phyloP scores from a whole-genome alignment of 2,329 filamentous ascomycete species.

The Microsporum canis region DNA sequence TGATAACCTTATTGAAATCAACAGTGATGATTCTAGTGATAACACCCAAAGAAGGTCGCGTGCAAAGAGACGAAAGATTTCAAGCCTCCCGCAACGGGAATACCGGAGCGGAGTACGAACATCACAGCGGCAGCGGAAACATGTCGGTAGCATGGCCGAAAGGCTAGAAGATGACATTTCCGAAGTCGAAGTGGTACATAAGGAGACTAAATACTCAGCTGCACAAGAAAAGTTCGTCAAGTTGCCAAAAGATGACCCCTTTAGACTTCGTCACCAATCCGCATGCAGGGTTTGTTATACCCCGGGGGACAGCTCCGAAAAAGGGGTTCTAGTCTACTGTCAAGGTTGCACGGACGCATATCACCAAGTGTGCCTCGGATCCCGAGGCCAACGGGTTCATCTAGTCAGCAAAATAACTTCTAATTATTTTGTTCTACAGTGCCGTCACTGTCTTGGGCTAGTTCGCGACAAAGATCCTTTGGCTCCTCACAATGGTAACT shows the following conservation, averaged over 20 bases:
- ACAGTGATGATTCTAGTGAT: background rate
- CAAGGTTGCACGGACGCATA: conserved; percentile 81
- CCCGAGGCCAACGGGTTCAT: conserved; percentile 65
- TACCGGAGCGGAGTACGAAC: conserved; percentile 7
- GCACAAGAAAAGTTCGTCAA: conserved; percentile 64
- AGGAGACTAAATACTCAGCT: conserved; percentile 27
- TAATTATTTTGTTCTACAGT: conserved; percentile 76
- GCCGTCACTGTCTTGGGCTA: conserved; percentile 66
- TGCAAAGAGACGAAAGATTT: background rate
- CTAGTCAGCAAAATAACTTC: conserved; percentile 72
- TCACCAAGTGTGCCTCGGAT: conserved; percentile 72
- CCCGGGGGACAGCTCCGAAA: conserved; percentile 38
- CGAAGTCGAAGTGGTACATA: conserved; percentile 13
- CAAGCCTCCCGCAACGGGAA: background rate
- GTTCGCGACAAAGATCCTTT: conserved; percentile 56
- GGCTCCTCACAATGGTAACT: conserved; percentile 60
- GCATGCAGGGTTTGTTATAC: conserved; percentile 61
- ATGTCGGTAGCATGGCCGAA: conserved; percentile 34
- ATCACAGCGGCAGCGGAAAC: conserved; percentile 7
- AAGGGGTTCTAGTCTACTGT: conserved; percentile 69
- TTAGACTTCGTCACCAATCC: conserved; percentile 57
- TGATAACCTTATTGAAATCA: background rate
- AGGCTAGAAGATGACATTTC: conserved; percentile 39
- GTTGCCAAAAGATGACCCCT: conserved; percentile 51
- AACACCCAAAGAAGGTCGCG: background rate